A percentile compares a stretch with the other conserved stretches of the same genome.
phyloP scores from a whole-genome alignment of 106 monocot genomes.

The Phalaenopsis aphrodite region DNA sequence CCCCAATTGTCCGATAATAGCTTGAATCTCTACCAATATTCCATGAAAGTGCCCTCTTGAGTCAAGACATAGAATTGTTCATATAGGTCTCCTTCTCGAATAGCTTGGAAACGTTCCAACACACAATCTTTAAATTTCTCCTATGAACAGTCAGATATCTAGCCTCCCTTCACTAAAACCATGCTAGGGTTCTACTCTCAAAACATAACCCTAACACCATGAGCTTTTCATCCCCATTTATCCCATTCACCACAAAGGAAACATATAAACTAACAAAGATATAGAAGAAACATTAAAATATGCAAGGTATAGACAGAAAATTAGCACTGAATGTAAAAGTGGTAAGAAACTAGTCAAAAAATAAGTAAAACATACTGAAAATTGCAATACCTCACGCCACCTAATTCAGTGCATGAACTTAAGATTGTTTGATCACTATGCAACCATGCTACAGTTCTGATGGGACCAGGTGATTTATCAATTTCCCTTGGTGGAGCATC shows the following conservation, averaged over 20 bases:
- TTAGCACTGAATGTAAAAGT: neutral
- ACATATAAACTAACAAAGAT: neutral
- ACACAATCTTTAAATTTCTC: no score
- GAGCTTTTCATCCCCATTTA: no score
- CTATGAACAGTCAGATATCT: no score
- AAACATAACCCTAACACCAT: no score
- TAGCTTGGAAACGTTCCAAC: no score
- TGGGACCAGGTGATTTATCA: conserved; percentile 71
- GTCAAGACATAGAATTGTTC: no score
- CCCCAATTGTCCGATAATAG: no score
- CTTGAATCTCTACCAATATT: no score
- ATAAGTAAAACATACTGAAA: neutral
- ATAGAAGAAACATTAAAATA: neutral
- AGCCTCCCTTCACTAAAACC: no score
- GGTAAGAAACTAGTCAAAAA: neutral
- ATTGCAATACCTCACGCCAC: conserved; percentile 61
- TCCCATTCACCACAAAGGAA: neutral
- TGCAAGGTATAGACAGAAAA: neutral
- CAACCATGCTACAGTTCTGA: conserved; percentile 83
- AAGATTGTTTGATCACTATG: conserved; percentile 84
- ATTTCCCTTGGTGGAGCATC: conserved; percentile 82
- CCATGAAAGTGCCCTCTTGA: no score
- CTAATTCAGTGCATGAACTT: conserved; percentile 85
- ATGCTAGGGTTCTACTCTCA: no score
- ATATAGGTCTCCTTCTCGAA: no score